A percentile compares a stretch with the other conserved stretches of the same genome.
phyloP scores from a whole-genome alignment of 352 stramenopile species.

The Labyrinthula sp. region DNA sequence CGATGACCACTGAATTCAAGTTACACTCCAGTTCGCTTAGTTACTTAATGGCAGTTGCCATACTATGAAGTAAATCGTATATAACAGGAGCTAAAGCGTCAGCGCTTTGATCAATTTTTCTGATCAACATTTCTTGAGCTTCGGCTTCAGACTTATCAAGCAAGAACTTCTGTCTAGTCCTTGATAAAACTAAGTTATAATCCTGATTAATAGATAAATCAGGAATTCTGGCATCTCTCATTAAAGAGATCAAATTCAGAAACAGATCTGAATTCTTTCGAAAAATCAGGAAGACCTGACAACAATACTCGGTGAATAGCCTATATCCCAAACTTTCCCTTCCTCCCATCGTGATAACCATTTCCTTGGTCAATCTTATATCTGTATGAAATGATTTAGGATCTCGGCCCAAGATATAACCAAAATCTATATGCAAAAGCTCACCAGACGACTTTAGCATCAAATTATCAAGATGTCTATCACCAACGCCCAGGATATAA shows the following conservation, averaged over 20 bases:
- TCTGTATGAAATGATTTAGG: neutral
- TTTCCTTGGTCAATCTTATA: conserved; percentile 84
- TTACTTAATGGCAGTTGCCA: too few species aligned
- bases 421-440: conserved; percentile 99
- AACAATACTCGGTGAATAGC: conserved; percentile 70
- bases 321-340: conserved; percentile 64
- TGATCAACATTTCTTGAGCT: too few species aligned
- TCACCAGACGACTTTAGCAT: conserved; percentile 81
- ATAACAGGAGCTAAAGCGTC: too few species aligned
- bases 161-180: too few species aligned
- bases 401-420: conserved; percentile 87
- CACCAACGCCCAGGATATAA: conserved; percentile 94
- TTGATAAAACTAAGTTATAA: too few species aligned
- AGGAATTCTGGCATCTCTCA: conserved; percentile 94
- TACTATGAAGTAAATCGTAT: too few species aligned
- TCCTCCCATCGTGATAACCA: conserved; percentile 58
- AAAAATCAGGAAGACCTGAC: conserved; percentile 66
- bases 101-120: too few species aligned
- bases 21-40: too few species aligned
- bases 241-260: conserved; percentile 91
- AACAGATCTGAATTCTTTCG: conserved; percentile 90
- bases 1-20: too few species aligned
- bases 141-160: too few species aligned
- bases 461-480: conserved; percentile 97
- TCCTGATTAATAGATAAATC: conserved; percentile 37